Evolutionary conservation across 2,329 filamentous ascomycete genomes (phyloP).

Genomic region (Pseudogymnoascus sp.): DNA sequence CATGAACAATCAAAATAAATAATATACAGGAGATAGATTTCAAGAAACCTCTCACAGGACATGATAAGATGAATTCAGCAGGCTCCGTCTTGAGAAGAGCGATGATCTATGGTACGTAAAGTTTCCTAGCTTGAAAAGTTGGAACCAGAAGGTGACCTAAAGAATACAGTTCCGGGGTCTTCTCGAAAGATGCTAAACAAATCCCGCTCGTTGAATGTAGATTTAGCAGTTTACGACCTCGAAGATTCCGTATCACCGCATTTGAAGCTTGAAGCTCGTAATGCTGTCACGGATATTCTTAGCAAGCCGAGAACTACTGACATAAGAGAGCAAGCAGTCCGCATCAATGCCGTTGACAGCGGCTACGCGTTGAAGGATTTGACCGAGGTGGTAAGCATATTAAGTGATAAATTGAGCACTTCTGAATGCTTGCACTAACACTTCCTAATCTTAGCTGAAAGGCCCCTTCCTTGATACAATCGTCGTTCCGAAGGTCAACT

Average conservation of each 20-base stretch:
- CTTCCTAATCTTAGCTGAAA: constrained; percentile 39
- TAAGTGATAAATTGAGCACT: constrained; percentile 12
- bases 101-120: too few relatives aligned
- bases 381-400: constrained; percentile 43
- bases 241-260: constrained; percentile 85
- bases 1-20: too few relatives aligned
- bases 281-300: constrained; percentile 50
- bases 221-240: constrained; percentile 88
- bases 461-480: constrained; percentile 66
- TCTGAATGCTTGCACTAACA: not conserved
- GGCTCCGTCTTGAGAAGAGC: too few relatives aligned
- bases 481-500: constrained; percentile 85
- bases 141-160: not conserved
- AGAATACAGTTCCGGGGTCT: constrained; percentile 67
- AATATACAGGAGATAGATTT: too few relatives aligned
- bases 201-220: constrained; percentile 60
- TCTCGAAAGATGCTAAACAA: constrained; percentile 84
- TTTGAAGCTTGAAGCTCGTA: constrained; percentile 65
- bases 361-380: constrained; percentile 71
- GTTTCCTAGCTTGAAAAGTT: too few relatives aligned
- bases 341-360: constrained; percentile 80
- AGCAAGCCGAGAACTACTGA: constrained; percentile 42
- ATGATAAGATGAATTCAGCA: too few relatives aligned
- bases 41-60: too few relatives aligned
- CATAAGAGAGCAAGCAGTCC: constrained; percentile 73